Percentiles rank a stretch among this genome's conserved stretches.
Evolutionary conservation across 2,329 filamentous ascomycete species (phyloP).

Genomic region (Zalaria obscura): DNA sequence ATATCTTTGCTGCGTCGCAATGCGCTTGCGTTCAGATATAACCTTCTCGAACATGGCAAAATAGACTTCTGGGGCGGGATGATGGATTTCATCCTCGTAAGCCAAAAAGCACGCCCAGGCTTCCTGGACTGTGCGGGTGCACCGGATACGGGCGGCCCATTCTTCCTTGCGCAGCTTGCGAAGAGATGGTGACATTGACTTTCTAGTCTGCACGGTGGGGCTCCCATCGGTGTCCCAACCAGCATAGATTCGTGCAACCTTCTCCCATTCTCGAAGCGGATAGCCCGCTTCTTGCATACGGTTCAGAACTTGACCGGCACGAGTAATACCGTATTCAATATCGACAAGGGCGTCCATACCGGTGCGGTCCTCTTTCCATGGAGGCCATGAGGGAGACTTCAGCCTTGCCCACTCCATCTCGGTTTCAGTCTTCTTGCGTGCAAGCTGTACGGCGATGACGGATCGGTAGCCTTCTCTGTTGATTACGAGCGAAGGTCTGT

Average conservation of each 20-base stretch:
- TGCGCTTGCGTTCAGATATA: conserved; percentile 19
- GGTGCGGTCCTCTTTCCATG: conserved; percentile 48
- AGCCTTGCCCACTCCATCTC: conserved; percentile 45
- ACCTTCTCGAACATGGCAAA: conserved; percentile 45
- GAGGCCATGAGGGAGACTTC: conserved; percentile 49
- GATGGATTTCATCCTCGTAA: conserved; percentile 30
- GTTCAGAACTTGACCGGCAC: conserved; percentile 39
- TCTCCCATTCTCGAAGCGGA: conserved; percentile 34
- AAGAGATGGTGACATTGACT: conserved; percentile 19
- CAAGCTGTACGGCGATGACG: conserved; percentile 41
- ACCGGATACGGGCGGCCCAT: conserved; percentile 44
- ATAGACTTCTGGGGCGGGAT: conserved; percentile 30
- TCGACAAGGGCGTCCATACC: conserved; percentile 46
- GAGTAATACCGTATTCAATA: conserved; percentile 41
- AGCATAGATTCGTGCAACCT: conserved; percentile 37
- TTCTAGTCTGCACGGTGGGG: conserved; percentile 47
- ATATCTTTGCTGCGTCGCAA: too few species aligned
- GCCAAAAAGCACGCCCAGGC: conserved; percentile 51
- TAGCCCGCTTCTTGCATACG: conserved; percentile 49
- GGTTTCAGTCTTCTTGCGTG: conserved; percentile 38
- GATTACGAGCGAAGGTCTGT: conserved; percentile 39
- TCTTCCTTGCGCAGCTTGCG: conserved; percentile 13
- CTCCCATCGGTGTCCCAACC: conserved; percentile 51
- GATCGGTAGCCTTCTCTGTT: conserved; percentile 43
- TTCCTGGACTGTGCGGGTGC: conserved; percentile 47